Conservation (phyloP, 805 yeast species). For the Spathaspora hagerdaliae region DNA sequence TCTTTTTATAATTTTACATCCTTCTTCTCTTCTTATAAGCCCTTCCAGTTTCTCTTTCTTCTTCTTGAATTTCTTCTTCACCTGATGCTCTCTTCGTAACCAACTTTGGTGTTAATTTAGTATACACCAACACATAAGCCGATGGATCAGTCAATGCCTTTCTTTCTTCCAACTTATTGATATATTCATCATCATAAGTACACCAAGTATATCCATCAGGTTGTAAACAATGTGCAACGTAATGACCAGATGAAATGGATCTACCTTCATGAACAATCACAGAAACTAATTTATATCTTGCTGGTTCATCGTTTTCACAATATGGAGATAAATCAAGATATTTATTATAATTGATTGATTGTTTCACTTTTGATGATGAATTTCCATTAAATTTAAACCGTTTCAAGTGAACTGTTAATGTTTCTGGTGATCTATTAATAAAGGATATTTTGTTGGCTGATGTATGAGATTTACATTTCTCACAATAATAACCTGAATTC, state of each 20-base stretch:
- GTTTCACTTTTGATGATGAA: constrained; percentile 80
- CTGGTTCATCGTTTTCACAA: constrained; percentile 23
- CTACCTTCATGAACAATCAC: constrained; percentile 95
- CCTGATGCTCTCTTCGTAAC: neutral
- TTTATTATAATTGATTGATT: constrained; percentile 77
- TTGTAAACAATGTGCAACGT: constrained; percentile 84
- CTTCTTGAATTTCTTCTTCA: constrained; percentile 5
- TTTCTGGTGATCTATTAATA: constrained; percentile 82
- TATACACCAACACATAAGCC: constrained; percentile 86
- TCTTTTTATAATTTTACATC: neutral
- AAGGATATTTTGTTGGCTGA: constrained; percentile 73
- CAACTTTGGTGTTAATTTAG: constrained; percentile 62
- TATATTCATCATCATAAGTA: constrained; percentile 89
- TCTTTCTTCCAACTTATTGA: constrained; percentile 66
- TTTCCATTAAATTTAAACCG: constrained; percentile 85
- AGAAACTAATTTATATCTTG: constrained; percentile 65
- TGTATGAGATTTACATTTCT: constrained; percentile 73
- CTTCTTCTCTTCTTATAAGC: constrained; percentile 4
- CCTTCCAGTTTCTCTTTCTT: neutral
- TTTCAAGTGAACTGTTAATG: constrained; percentile 80
- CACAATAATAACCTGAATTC: constrained; percentile 82
- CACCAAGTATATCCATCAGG: constrained; percentile 87
- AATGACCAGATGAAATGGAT: constrained; percentile 89
- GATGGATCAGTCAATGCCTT: constrained; percentile 78
- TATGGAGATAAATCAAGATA: constrained; percentile 68